Evolutionary conservation across 78 protist genomes (phyloP), one percentile per base, ranked within the genome.

Genomic region (Anaeramoeba ignava): DNA sequence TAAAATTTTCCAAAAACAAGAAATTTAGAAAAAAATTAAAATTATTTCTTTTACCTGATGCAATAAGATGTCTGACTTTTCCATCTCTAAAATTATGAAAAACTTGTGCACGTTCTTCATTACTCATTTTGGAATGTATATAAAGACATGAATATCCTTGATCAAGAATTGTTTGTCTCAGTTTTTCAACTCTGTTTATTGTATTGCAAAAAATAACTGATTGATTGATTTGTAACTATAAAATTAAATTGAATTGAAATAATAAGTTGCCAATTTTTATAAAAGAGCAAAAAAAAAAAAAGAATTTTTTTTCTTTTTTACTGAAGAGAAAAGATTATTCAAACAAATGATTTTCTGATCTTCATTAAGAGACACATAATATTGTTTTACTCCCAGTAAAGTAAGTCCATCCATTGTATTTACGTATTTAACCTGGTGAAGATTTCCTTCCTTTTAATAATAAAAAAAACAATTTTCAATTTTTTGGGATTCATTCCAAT

Each of bases 371-470:
- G 91, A 96, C 33, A 98, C 99, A 40, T 98, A 98, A 87, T 88
- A 98, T 88, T 97, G 99, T n/a, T n/a, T n/a, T 78, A 95, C 93
- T 23, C 99, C 99, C 84, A 93, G 91, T 40, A 98, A 89, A 1
- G 99, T 97, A 38, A 98, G 90, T 73, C 95, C 99, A 27, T 95
- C 97, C 99, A 97, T 97, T 38, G 95, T 89, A 82, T 96, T 98
- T 88, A 83, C 31, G 99, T 93, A 68, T 94, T 88, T n/a, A n/a
- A n/a, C n/a, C n/a, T n/a, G n/a, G n/a, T n/a, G 37, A 37, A 39
- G 94, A 98, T 88, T 85, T 39, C 88, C 38, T 79, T 33, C n/a
- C n/a, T 92, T 81, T 82, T n/a, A n/a, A n/a, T n/a, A n/a, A n/a
- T n/a, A n/a, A n/a, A n/a, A n/a, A n/a, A n/a, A n/a, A n/a, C n/a